These are phyloP conservation scores for Durotheca rogersii DNA, from an alignment of 495 filamentous ascomycete genomes.

Conservation along the genomic window DNA sequence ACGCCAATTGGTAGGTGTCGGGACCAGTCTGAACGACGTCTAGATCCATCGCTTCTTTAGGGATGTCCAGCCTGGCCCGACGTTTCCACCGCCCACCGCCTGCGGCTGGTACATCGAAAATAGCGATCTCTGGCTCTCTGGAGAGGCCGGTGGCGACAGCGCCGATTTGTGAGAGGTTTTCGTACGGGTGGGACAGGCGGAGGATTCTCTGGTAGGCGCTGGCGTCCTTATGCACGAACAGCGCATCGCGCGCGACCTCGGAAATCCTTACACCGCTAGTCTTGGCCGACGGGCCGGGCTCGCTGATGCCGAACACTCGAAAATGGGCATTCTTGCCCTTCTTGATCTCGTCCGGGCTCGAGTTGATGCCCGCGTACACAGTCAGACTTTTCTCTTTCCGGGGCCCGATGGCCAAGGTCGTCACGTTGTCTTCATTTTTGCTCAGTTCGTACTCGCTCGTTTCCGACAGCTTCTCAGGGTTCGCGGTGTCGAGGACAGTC, in stretches of 20 bases:
- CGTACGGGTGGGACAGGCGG: slow-evolving; percentile 64
- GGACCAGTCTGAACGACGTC: slow-evolving; percentile 65
- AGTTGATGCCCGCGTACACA: slow-evolving; percentile 85
- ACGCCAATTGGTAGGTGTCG: slow-evolving; percentile 68
- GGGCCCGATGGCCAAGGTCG: slow-evolving; percentile 68
- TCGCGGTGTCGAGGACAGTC: slow-evolving; percentile 70
- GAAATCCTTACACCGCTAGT: slow-evolving; percentile 48
- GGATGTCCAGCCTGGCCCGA: slow-evolving; percentile 64
- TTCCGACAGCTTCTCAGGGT: slow-evolving; percentile 58
- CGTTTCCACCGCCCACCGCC: slow-evolving; percentile 59
- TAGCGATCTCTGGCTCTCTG: slow-evolving; percentile 68
- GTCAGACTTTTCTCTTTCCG: slow-evolving; percentile 56
- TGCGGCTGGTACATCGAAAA: slow-evolving; percentile 67
- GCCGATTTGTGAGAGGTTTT: slow-evolving; percentile 60
- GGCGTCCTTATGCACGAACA: slow-evolving; percentile 63
- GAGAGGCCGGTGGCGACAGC: slow-evolving; percentile 75
- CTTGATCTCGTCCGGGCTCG: slow-evolving; percentile 64
- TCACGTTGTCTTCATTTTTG: slow-evolving; percentile 88
- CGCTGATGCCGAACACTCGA: slow-evolving; percentile 68
- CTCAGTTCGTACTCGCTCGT: slow-evolving; percentile 77
- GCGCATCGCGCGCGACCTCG: slow-evolving; percentile 56
- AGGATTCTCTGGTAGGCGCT: slow-evolving; percentile 79
- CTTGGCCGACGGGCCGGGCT: slow-evolving; percentile 47
- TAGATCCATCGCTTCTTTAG: slow-evolving; percentile 76
- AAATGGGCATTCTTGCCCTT: slow-evolving; percentile 86